Evolutionary conservation across 2,329 filamentous ascomycete species (phyloP), one percentile per base, ranked within the genome.

Genomic region (Colletotrichum tropicale): DNA sequence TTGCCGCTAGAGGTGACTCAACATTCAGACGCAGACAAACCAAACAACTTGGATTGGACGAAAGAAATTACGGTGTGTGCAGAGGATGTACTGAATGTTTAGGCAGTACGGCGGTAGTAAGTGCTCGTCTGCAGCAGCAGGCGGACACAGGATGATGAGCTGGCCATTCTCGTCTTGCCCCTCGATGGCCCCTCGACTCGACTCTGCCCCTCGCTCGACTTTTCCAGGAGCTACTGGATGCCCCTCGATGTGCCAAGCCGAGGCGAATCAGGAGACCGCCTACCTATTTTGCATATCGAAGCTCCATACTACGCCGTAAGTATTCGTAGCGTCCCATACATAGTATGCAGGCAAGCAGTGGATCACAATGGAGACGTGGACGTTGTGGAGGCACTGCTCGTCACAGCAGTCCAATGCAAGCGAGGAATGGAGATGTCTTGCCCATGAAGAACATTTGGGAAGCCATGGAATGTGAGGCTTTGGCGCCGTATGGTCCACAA

Each of bases 221-320:
- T 18, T 58, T 68, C 66, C 32, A 56, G 48, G 28, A 43, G 62
- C 34, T 66, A 21, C 36, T 21, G 34, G 38, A 48, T 74, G 67
- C 60, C 34, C 60, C 68, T 75, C 61, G 28, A 66, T 61, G 26
- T 30, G 34, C 67, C 18, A 32, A 32, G 55, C 68, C 61, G 48
- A 75, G 60, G 68, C 67, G 72, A 62, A 60, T 61, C 52, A 60
- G 68, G 61, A 71, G 61, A 75, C 72, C 68, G 68, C 68, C 55
- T 71, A 48, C 71, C 60, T 65, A 32, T 30, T 74, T 8, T 26
- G 58, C 38, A 65, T 43, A 34, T 43, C 24, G 56, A 61, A 26
- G 55, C 55, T 48, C 18, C 24, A 15, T 24, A 32, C 43, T 21
- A 18, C 36, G 16, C 36, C 36, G 36, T 5, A 43, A 9, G 38